Conservation (phyloP, 2,329 filamentous ascomycete species). For the Nemania abortiva region DNA sequence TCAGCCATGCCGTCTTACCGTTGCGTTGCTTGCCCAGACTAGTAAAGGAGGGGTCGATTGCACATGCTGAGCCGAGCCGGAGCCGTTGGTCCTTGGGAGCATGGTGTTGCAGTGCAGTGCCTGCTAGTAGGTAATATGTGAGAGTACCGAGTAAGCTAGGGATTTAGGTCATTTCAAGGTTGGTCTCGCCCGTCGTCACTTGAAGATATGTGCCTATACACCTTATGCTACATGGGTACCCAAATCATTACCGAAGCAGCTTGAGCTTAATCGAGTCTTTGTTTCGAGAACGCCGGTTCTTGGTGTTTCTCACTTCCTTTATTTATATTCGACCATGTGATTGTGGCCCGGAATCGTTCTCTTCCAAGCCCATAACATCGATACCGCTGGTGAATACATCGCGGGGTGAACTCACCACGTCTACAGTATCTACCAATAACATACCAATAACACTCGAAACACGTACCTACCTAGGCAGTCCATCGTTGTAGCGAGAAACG, state of each 20-base stretch:
- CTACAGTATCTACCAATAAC: too few relatives aligned
- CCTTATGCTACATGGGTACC: neutral
- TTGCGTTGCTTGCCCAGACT: neutral
- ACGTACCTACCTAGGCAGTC: too few relatives aligned
- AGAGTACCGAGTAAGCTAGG: neutral
- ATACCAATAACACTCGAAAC: too few relatives aligned
- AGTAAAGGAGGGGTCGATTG: constrained; percentile 22
- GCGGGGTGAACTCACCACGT: neutral
- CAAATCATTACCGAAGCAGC: neutral
- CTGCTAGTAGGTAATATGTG: neutral
- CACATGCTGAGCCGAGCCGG: constrained; percentile 1
- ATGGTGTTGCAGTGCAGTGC: neutral
- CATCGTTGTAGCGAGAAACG: neutral
- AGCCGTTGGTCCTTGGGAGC: constrained; percentile 2
- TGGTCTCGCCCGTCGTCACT: neutral
- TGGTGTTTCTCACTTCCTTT: neutral
- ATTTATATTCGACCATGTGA: neutral
- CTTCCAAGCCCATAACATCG: neutral
- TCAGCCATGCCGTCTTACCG: too few relatives aligned
- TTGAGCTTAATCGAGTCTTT: neutral
- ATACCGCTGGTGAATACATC: neutral
- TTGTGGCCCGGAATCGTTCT: neutral
- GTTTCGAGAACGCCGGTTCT: neutral
- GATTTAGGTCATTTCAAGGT: neutral
- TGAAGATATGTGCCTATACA: neutral